These are phyloP conservation scores for Phaeosphaeria sp. DNA, from an alignment of 2,329 filamentous ascomycete species.

Conservation along the genomic window DNA sequence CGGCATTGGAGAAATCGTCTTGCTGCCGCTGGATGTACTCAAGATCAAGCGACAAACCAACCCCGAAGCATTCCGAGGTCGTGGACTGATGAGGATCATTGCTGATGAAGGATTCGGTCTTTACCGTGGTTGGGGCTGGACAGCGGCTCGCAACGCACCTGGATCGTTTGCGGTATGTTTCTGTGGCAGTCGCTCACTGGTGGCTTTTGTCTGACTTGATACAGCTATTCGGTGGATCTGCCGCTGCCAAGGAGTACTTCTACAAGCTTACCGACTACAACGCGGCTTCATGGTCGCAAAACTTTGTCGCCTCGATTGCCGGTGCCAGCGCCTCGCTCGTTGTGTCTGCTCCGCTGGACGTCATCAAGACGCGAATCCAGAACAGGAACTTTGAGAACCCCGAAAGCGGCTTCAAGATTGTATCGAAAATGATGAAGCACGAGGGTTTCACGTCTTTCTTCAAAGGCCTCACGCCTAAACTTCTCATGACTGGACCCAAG, in stretches of 20 bases:
- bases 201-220: constrained; percentile 19
- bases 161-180: constrained; percentile 88
- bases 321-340: constrained; percentile 94
- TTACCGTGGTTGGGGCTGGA: constrained; percentile 97
- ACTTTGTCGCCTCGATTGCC: constrained; percentile 95
- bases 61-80: constrained; percentile 94
- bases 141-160: constrained; percentile 93
- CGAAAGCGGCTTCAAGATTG: constrained; percentile 89
- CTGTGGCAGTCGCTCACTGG: neutral
- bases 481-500: constrained; percentile 99
- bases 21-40: constrained; percentile 92
- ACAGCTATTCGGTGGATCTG: constrained; percentile 94
- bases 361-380: constrained; percentile 97
- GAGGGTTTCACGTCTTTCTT: constrained; percentile 91
- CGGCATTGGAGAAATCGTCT: constrained; percentile 94
- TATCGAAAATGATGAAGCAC: constrained; percentile 90
- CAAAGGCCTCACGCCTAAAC: constrained; percentile 96
- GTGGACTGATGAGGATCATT: constrained; percentile 88
- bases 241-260: constrained; percentile 96
- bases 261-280: constrained; percentile 94
- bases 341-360: constrained; percentile 97
- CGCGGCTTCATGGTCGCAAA: constrained; percentile 90
- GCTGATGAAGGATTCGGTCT: constrained; percentile 93
- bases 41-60: constrained; percentile 99
- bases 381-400: constrained; percentile 99